These are phyloP conservation scores for Mortierella sp. DNA, from an alignment of 371 early-diverging fungal species.

Conservation along the genomic window DNA sequence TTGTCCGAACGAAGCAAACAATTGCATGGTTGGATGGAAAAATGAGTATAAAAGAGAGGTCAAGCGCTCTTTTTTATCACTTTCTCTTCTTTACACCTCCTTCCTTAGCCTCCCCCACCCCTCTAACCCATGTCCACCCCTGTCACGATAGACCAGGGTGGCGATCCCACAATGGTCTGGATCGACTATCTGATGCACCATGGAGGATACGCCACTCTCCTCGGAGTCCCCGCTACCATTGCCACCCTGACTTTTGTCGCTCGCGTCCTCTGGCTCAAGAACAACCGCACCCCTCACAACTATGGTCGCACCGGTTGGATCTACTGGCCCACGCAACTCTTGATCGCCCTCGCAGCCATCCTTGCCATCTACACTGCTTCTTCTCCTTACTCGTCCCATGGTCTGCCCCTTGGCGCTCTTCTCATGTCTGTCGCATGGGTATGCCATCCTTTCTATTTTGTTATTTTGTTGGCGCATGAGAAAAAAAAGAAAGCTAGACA, in stretches of 20 bases:
- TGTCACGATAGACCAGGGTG: background rate
- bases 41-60: background rate
- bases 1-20: background rate
- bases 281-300: background rate
- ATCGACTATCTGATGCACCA: slow-evolving; percentile 8
- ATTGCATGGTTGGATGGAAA: background rate
- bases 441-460: background rate
- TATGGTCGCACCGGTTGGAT: slow-evolving; percentile 20
- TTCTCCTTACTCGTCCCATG: background rate
- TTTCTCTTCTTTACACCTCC: background rate
- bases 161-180: slow-evolving; percentile 15
- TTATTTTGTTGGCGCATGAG: background rate
- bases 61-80: background rate
- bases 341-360: slow-evolving; percentile 6
- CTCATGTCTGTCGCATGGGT: background rate
- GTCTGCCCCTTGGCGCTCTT: background rate
- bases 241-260: background rate
- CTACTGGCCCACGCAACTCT: slow-evolving; percentile 19
- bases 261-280: background rate
- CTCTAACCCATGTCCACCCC: background rate
- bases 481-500: background rate
- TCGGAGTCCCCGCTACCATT: slow-evolving; percentile 14
- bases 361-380: slow-evolving; percentile 9
- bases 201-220: background rate
- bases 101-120: no score